Conservation (phyloP, 495 filamentous ascomycete genomes). For the Letharia columbiana region DNA sequence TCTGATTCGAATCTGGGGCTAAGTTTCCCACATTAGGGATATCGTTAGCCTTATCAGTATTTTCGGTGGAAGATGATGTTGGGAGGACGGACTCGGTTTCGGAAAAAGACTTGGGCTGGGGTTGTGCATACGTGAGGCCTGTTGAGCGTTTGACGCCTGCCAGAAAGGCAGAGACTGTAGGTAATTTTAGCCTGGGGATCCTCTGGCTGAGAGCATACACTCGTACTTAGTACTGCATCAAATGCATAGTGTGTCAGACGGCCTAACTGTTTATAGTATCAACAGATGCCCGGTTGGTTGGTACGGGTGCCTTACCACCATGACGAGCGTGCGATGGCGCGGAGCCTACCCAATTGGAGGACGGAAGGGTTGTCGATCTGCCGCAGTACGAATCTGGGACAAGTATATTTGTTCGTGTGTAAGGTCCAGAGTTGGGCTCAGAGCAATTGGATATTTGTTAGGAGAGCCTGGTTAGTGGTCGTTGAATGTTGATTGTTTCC, state of each 20-base stretch:
- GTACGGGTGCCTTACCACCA: constrained; percentile 25
- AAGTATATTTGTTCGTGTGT: neutral
- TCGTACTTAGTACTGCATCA: constrained; percentile 84
- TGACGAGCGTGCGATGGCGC: neutral
- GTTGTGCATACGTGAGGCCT: constrained; percentile 71
- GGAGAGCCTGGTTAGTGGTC: neutral
- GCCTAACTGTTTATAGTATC: constrained; percentile 59
- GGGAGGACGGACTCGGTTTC: constrained; percentile 15
- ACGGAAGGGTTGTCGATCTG: too few relatives aligned
- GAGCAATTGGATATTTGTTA: neutral
- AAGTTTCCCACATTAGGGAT: constrained; percentile 35
- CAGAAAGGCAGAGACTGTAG: constrained; percentile 81
- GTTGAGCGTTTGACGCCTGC: constrained; percentile 95
- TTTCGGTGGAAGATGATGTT: constrained; percentile 14
- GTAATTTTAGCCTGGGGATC: neutral
- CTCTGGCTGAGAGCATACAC: neutral
- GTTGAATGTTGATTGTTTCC: neutral
- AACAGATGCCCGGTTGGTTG: neutral
- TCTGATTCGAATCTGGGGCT: constrained; percentile 85
- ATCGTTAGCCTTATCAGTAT: constrained; percentile 31
- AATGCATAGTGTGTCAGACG: constrained; percentile 90
- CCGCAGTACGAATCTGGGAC: neutral
- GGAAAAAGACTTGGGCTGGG: constrained; percentile 14
- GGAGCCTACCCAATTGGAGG: neutral
- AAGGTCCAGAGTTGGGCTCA: neutral